These are phyloP conservation scores for Purshia tridentata DNA, from an alignment of 306 rosid species.

Conservation along the genomic window DNA sequence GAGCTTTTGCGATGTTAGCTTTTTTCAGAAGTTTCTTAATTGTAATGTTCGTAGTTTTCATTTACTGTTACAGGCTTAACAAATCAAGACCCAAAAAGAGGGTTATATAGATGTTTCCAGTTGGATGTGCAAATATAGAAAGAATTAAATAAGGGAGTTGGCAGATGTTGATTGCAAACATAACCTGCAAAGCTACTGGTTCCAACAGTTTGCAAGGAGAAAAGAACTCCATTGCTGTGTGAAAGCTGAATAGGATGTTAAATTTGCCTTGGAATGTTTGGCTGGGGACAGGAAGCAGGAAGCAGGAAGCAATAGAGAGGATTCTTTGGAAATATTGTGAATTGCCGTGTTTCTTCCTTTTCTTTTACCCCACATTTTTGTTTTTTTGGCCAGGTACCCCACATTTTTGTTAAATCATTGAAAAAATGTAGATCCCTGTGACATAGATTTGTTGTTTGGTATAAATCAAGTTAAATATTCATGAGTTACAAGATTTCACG, in stretches of 20 bases:
- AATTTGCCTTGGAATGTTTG: conserved; percentile 31
- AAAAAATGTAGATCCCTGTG: conserved; percentile 42
- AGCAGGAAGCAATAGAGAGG: conserved; percentile 33
- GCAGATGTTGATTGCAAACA: conserved; percentile 33
- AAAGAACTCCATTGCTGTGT: conserved; percentile 27
- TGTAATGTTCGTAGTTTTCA: background rate
- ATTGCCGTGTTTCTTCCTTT: conserved; percentile 23
- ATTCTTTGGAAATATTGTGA: conserved; percentile 29
- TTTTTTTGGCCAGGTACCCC: too few relatives aligned
- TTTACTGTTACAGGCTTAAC: conserved; percentile 45
- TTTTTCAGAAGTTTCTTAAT: background rate
- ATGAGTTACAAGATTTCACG: background rate
- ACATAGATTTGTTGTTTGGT: conserved; percentile 34
- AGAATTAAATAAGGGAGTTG: conserved; percentile 41
- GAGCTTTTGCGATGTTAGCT: background rate
- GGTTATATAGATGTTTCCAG: conserved; percentile 38
- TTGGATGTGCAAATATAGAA: conserved; percentile 39
- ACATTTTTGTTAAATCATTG: conserved; percentile 38
- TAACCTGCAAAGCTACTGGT: conserved; percentile 32
- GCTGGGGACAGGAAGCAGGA: conserved; percentile 4
- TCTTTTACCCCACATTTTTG: conserved; percentile 36
- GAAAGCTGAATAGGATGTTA: conserved; percentile 30
- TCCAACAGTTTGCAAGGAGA: conserved; percentile 30
- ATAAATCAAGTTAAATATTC: conserved; percentile 42
- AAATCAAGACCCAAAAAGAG: conserved; percentile 27